A percentile compares a stretch with the other conserved stretches of the same genome.
phyloP scores from a whole-genome alignment of 169 alveolate genomes.

The Babesia ovis region DNA sequence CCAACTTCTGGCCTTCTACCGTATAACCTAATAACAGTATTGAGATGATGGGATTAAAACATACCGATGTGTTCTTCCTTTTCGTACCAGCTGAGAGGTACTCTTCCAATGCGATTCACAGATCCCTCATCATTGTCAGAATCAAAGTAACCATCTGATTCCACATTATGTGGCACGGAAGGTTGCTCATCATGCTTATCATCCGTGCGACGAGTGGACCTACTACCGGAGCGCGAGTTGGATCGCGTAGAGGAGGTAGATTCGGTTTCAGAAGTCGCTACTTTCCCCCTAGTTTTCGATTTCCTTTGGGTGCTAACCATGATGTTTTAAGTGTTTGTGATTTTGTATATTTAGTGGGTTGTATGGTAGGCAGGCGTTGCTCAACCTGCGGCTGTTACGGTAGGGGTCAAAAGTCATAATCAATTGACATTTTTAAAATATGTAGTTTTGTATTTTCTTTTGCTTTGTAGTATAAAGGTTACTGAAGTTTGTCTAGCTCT shows the following conservation, averaged over 20 bases:
- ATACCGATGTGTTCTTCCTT: slow-evolving; percentile 64
- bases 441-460: no score
- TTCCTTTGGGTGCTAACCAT: slow-evolving; percentile 24
- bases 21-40: slow-evolving; percentile 45
- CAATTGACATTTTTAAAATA: no score
- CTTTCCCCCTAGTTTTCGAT: background rate
- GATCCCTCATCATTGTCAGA: slow-evolving; percentile 66
- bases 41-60: background rate
- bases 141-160: slow-evolving; percentile 46
- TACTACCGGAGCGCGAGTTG: slow-evolving; percentile 19
- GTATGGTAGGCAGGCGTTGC: background rate
- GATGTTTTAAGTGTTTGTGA: background rate
- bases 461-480: no score
- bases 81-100: slow-evolving; percentile 63
- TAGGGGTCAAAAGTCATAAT: no score
- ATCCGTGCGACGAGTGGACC: background rate
- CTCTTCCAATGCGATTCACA: slow-evolving; percentile 56
- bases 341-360: background rate
- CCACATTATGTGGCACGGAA: slow-evolving; percentile 9
- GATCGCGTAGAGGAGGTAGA: slow-evolving; percentile 44
- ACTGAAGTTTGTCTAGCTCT: no score
- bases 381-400: no score
- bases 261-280: background rate
- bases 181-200: background rate
- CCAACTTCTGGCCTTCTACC: slow-evolving; percentile 57